phyloP scores from a whole-genome alignment of 805 yeast genomes.

The Hagleromyces aurorensis region DNA sequence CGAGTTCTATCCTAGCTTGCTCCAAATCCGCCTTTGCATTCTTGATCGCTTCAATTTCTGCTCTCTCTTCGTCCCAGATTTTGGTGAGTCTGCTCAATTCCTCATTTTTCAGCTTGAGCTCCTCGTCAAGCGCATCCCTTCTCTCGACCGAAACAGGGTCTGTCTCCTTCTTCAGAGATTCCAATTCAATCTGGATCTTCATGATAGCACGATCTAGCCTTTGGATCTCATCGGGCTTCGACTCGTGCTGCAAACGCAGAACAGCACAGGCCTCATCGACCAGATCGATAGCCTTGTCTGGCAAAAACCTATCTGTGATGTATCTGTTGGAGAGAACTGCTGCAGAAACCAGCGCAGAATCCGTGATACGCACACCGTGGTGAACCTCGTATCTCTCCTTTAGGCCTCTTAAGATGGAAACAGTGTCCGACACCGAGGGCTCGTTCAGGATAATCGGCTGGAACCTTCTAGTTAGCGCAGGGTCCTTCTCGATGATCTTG shows the following conservation, averaged over 20 bases:
- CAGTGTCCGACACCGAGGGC: slow-evolving; percentile 86
- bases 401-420: slow-evolving; percentile 84
- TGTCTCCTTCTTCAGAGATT: slow-evolving; percentile 86
- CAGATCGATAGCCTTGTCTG: slow-evolving; percentile 94
- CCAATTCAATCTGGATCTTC: slow-evolving; percentile 93
- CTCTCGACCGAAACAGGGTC: slow-evolving; percentile 79
- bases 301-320: slow-evolving; percentile 82
- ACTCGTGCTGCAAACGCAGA: slow-evolving; percentile 87
- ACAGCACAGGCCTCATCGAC: slow-evolving; percentile 98
- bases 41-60: slow-evolving; percentile 69
- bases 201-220: slow-evolving; percentile 80
- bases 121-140: slow-evolving; percentile 61
- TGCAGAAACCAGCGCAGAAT: slow-evolving; percentile 88
- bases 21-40: slow-evolving; percentile 76
- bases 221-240: slow-evolving; percentile 91
- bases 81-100: slow-evolving; percentile 68
- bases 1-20: slow-evolving; percentile 74
- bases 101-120: slow-evolving; percentile 50
- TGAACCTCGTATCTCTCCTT: slow-evolving; percentile 94
- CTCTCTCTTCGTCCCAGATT: slow-evolving; percentile 80
- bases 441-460: slow-evolving; percentile 82
- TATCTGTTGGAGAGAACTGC: slow-evolving; percentile 85
- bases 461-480: slow-evolving; percentile 89
- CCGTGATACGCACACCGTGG: slow-evolving; percentile 93
- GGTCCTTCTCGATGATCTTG: slow-evolving; percentile 92